phyloP scores from a whole-genome alignment of 805 yeast genomes.

The Zygoascus ofunaensis region DNA sequence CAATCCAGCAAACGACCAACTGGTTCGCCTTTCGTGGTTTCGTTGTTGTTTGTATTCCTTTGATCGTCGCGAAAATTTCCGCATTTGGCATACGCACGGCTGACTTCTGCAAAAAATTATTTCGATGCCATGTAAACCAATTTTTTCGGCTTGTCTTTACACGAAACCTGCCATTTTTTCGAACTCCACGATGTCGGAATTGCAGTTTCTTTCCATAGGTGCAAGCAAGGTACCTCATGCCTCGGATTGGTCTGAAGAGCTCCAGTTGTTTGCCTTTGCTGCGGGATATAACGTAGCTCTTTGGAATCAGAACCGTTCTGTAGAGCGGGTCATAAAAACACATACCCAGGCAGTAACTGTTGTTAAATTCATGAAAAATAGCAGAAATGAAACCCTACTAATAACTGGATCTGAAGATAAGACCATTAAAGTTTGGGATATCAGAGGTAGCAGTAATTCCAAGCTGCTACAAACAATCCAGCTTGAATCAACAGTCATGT shows the following conservation, averaged over 20 bases:
- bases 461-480: constrained; percentile 18
- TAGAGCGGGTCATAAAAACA: constrained; percentile 14
- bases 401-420: constrained; percentile 65
- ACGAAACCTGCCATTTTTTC: too few species aligned
- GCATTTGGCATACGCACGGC: too few species aligned
- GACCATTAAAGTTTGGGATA: constrained; percentile 50
- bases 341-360: constrained; percentile 48
- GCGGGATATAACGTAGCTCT: constrained; percentile 18
- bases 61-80: too few species aligned
- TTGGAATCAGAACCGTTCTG: constrained; percentile 16
- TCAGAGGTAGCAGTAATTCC: constrained; percentile 9
- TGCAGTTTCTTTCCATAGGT: constrained; percentile 13
- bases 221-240: constrained; percentile 21
- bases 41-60: too few species aligned
- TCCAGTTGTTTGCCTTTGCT: constrained; percentile 17
- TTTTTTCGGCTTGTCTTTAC: too few species aligned
- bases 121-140: too few species aligned
- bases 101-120: not conserved
- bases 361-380: constrained; percentile 46
- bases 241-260: constrained; percentile 14
- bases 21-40: too few species aligned
- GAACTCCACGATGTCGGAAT: not conserved
- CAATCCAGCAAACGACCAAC: too few species aligned
- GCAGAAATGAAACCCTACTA: constrained; percentile 29
- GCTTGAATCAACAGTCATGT: constrained; percentile 46